Base-by-base conservation (phyloP, 2,329 filamentous ascomycete genomes). In the Fusarium camptoceras region DNA sequence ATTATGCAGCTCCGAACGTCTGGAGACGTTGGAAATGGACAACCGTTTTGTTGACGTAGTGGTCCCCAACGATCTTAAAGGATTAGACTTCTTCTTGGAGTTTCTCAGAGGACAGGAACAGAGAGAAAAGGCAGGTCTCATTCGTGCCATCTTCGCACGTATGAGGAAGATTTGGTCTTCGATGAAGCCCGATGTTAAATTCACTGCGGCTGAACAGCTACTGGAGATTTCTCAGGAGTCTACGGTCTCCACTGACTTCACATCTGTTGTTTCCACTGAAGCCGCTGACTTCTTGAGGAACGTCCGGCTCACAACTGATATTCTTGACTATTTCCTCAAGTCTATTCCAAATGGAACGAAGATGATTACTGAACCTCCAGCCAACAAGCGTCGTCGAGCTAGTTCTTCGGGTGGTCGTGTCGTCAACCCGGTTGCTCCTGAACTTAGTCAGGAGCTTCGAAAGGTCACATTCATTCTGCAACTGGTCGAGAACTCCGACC, bases 401-500 rank as follows among this genome's bases (percentile, higher is more conserved):
- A 97, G 92, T 79, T 89, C 91, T 57, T 90, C 88, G 18, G 91
- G 92, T 70, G 86, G 88, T 70, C 83, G 84, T 56, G 87, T 89
- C 56, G 86, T 87, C 37, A 83, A 86, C 16, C 88, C 90, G 68
- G 87, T 90, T 59, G 88, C 89, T 34, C 85, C 87, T 9, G 89
- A 93, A 75, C 81, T 94, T 30, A 88, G 87, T 69, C 85, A 86
- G 49, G 87, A 91, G 9, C 86, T 98, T 67, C 89, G 89, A 72
- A 92, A 91, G 73, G 87, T 95, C 57, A 97, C 94, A 0, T 90
- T 97, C 76, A 92, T 98, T 14, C 84, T 98, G 39, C 94, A 98
- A 78, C 82, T 98, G 27, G 88, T 98, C 18, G 94, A 98, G 76
- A 89, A 88, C 50, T 95, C 94, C 5, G 87, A 89, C 47, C 92